Base-by-base conservation (phyloP, 2,329 filamentous ascomycete genomes). In the Cadophora sp. region DNA sequence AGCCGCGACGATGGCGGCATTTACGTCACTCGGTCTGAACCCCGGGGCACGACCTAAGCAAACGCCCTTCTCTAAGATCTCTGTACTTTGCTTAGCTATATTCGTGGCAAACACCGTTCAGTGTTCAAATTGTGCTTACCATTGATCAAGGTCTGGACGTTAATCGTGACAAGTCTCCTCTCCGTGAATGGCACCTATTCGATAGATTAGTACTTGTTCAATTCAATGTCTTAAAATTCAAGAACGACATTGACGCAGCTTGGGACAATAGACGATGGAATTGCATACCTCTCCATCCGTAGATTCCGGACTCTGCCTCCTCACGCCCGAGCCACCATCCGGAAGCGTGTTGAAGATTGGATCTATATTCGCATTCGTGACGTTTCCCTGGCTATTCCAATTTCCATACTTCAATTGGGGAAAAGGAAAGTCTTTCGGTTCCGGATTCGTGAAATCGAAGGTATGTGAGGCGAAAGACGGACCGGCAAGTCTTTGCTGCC, bases 1-100 rank as follows among this genome's bases (percentile, higher is more conserved):
- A 40, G 75, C 72, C 1, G 73, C 71, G 34, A 76, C 56, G 22
- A 79, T 74, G 53, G 78, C 77, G 27, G 72, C 68, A 68, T 79
- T 77, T 5, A 79, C 74, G 70, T 79, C 77, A 19, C 67, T 46
- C 5, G 70, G 74, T 50, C 76, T 72, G 40, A 74, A 79, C 19
- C 77, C 77, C 29, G 78, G 75, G 11, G 72, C 61, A 26, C 77
- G 68, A 22, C 77, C 77, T 16, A 79, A 60, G 67, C 77, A 79
- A 22, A 76, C 72, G 29, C 65, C 73, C 34, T 69, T 69, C n/a
- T 19, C 61, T 19, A 73, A 61, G 14, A 79, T 66, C 73, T 77
- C 77, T 79, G 26, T 29, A 37, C 8, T 46, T 46, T 56, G 46
- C 43, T 68, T 66, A 62, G 55, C 34, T 50, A 4, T 43, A 29